Percentiles rank a stretch among this genome's conserved stretches.
Evolutionary conservation across 108 stramenopile genomes (phyloP).

Genomic region (Nitzschia palea): DNA sequence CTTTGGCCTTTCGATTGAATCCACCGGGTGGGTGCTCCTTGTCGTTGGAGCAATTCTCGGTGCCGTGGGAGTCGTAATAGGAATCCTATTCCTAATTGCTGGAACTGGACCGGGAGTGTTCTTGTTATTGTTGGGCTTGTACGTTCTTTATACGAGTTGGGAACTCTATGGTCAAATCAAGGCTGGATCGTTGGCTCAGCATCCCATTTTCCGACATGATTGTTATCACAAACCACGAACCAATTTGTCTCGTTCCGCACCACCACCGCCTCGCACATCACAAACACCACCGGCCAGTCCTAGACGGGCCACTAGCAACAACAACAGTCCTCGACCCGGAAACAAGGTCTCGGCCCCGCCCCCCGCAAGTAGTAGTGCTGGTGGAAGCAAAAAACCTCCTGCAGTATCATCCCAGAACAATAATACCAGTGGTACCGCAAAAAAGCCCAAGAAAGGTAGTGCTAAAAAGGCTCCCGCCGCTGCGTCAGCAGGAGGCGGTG

Average conservation of each 20-base stretch:
- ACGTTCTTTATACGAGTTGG: conserved; percentile 15
- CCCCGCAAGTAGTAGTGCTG: no score
- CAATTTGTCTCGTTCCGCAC: conserved; percentile 3
- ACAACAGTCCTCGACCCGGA: no score
- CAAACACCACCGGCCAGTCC: background rate
- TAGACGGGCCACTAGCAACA: background rate
- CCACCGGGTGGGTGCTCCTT: conserved; percentile 7
- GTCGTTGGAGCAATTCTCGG: conserved; percentile 13
- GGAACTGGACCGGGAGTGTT: conserved; percentile 12
- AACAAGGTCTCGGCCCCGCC: no score
- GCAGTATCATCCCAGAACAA: no score
- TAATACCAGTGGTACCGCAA: no score
- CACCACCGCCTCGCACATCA: background rate
- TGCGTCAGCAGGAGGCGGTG: background rate
- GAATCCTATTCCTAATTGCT: conserved; percentile 4
- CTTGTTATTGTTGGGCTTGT: conserved; percentile 14
- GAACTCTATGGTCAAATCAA: conserved; percentile 1
- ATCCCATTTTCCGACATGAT: conserved; percentile 16
- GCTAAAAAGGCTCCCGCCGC: no score
- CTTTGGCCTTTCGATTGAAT: conserved; percentile 9
- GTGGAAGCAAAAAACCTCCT: no score
- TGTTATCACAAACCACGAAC: conserved; percentile 8
- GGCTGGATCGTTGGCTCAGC: background rate
- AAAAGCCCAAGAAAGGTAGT: no score
- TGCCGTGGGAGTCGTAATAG: background rate